Percentiles rank a stretch among this genome's conserved stretches.
These are phyloP conservation scores for Exophiala oligosperma DNA, from an alignment of 2,329 filamentous ascomycete genomes.

Conservation along the genomic window DNA sequence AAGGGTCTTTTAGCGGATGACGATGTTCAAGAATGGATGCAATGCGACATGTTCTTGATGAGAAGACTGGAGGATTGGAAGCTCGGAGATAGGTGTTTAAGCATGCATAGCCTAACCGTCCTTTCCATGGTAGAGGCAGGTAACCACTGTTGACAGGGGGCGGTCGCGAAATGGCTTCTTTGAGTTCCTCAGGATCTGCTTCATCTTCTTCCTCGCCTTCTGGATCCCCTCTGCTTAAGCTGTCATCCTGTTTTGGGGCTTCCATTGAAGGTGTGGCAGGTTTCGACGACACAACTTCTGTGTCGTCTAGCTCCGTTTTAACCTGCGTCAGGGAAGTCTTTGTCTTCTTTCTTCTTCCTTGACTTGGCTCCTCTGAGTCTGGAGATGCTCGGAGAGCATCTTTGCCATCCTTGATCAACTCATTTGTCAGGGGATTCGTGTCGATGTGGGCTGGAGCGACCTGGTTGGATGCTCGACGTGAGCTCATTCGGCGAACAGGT, in stretches of 20 bases:
- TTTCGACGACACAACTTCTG: conserved; percentile 24
- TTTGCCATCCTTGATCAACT: conserved; percentile 29
- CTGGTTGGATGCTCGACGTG: conserved; percentile 22
- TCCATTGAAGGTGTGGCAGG: conserved; percentile 13
- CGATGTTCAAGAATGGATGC: conserved; percentile 86
- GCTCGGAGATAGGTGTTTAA: conserved; percentile 87
- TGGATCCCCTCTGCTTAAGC: conserved; percentile 42
- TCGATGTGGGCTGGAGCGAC: conserved; percentile 25
- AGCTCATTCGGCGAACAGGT: conserved; percentile 27
- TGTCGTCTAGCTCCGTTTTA: conserved; percentile 7
- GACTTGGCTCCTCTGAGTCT: conserved; percentile 25
- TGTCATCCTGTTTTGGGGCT: conserved; percentile 31
- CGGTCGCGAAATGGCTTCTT: conserved; percentile 60
- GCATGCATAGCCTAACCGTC: conserved; percentile 86
- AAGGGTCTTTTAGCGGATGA: conserved; percentile 74
- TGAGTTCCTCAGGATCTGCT: conserved; percentile 57
- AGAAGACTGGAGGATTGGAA: conserved; percentile 81
- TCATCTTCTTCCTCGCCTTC: conserved; percentile 54
- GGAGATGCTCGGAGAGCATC: conserved; percentile 33
- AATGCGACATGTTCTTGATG: conserved; percentile 87
- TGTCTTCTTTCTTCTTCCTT: conserved; percentile 8
- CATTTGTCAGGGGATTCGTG: conserved; percentile 32
- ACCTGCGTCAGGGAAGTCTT: conserved; percentile 3
- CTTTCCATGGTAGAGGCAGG: conserved; percentile 86
- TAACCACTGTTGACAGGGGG: conserved; percentile 81